Evolutionary conservation across 495 filamentous ascomycete genomes (phyloP).

Genomic region (Aspergillus bertholletiae): DNA sequence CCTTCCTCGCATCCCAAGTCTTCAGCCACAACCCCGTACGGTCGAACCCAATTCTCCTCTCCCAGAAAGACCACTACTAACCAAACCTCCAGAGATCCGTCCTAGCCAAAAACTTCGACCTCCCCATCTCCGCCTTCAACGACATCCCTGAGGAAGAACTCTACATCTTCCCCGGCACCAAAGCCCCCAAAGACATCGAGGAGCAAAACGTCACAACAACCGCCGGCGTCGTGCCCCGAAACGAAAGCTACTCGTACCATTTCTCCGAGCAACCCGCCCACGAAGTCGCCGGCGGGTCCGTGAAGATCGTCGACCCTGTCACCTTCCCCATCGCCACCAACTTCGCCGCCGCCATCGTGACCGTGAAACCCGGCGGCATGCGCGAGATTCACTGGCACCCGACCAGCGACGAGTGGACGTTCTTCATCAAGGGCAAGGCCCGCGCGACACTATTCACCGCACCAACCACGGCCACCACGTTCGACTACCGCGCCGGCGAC

Average conservation of each 20-base stretch:
- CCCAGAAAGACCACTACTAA: background rate
- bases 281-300: constrained; percentile 56
- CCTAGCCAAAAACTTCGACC: constrained; percentile 59
- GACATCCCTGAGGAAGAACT: constrained; percentile 56
- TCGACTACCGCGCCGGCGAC: constrained; percentile 73
- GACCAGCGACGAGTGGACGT: constrained; percentile 71
- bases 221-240: constrained; percentile 51
- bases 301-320: constrained; percentile 64
- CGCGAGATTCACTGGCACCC: constrained; percentile 82
- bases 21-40: constrained; percentile 53
- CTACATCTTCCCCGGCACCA: constrained; percentile 68
- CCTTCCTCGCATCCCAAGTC: constrained; percentile 64
- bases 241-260: constrained; percentile 61
- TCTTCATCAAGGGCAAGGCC: constrained; percentile 65
- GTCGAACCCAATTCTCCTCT: background rate
- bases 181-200: constrained; percentile 55
- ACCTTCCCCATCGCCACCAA: constrained; percentile 59
- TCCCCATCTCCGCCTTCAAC: constrained; percentile 51
- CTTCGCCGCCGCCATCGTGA: constrained; percentile 62
- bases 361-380: constrained; percentile 67
- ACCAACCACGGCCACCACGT: constrained; percentile 56
- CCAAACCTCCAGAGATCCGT: constrained; percentile 42
- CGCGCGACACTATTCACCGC: constrained; percentile 66
- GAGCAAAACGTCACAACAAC: constrained; percentile 60
- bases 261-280: constrained; percentile 59